phyloP scores from a whole-genome alignment of 2,329 filamentous ascomycete species.

The Sarocladiaceae sp. region DNA sequence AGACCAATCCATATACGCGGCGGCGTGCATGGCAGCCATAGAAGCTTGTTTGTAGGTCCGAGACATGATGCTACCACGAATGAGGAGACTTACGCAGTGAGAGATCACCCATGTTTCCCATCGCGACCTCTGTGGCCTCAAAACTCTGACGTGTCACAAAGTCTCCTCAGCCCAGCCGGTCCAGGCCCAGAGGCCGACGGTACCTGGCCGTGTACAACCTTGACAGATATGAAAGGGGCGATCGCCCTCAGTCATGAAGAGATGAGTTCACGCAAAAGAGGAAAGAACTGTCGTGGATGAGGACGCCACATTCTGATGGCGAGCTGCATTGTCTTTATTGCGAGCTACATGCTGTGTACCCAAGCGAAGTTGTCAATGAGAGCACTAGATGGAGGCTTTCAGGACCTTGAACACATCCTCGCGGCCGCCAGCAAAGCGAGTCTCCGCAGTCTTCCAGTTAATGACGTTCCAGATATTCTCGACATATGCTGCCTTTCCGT shows the following conservation, averaged over 20 bases:
- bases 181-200: background rate
- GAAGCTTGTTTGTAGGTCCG: slow-evolving; percentile 4
- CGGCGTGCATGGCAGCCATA: background rate
- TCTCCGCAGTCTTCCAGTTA: slow-evolving; percentile 70
- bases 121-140: too few relatives aligned
- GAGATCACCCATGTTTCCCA: too few relatives aligned
- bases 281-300: too few relatives aligned
- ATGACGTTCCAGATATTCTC: slow-evolving; percentile 75
- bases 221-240: background rate
- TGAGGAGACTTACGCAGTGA: background rate
- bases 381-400: slow-evolving; percentile 33
- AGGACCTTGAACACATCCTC: slow-evolving; percentile 43
- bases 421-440: slow-evolving; percentile 49
- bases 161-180: background rate
- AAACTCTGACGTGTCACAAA: background rate
- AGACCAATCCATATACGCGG: background rate
- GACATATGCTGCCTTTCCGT: slow-evolving; percentile 70
- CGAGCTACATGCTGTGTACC: too few relatives aligned
- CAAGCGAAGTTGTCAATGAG: background rate
- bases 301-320: too few relatives aligned
- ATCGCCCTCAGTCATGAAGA: background rate
- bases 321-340: too few relatives aligned
- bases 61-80: background rate
- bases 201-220: background rate
- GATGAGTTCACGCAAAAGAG: too few relatives aligned